These are phyloP conservation scores for Pleurotus eryngii DNA, from an alignment of 768 basidiomycete genomes.

Conservation along the genomic window DNA sequence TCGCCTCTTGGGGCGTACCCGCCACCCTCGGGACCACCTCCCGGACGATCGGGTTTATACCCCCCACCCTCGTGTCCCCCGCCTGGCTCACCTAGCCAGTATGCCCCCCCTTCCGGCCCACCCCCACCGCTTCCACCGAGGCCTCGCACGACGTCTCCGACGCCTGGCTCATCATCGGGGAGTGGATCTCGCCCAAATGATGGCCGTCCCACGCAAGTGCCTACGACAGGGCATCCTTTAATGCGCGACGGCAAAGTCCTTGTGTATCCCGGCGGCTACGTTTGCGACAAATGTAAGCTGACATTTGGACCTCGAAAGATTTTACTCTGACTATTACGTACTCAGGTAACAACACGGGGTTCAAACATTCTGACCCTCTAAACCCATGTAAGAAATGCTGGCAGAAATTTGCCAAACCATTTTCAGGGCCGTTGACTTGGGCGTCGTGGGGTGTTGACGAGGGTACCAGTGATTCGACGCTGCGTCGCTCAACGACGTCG, in stretches of 20 bases:
- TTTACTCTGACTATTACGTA: too few species aligned
- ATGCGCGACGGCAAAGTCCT: constrained; percentile 58
- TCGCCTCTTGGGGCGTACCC: neutral
- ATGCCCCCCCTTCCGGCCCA: constrained; percentile 7
- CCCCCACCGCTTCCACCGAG: constrained; percentile 20
- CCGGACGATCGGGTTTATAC: constrained; percentile 14
- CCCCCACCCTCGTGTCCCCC: constrained; percentile 28
- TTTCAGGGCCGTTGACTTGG: constrained; percentile 57
- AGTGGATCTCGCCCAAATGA: constrained; percentile 34
- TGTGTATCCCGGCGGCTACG: constrained; percentile 63
- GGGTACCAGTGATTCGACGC: constrained; percentile 3
- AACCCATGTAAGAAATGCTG: constrained; percentile 75
- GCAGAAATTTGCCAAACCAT: constrained; percentile 62
- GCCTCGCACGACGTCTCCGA: constrained; percentile 20
- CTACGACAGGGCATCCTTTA: constrained; percentile 66
- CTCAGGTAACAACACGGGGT: constrained; percentile 71
- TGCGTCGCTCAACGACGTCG: neutral
- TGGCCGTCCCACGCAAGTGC: constrained; percentile 58
- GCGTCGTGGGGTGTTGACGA: constrained; percentile 30
- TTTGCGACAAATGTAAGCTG: constrained; percentile 65
- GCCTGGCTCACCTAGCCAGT: constrained; percentile 5
- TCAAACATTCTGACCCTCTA: constrained; percentile 63
- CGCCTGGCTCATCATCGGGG: neutral
- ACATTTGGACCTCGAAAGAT: too few species aligned
- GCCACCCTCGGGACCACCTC: constrained; percentile 4